phyloP scores from a whole-genome alignment of 176 grass and related monocot species.

The Oryza officinalis region DNA sequence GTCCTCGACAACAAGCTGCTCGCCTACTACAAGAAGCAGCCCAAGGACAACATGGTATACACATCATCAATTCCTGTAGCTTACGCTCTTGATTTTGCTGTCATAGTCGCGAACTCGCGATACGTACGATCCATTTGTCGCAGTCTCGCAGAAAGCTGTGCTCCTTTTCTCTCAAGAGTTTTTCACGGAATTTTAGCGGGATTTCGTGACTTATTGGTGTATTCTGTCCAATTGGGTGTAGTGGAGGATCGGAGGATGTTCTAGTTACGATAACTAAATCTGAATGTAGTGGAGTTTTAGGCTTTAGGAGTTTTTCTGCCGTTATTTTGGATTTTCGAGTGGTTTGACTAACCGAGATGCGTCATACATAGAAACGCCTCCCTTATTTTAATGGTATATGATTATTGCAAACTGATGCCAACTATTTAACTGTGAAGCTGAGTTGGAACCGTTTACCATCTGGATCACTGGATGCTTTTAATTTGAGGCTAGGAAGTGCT shows the following conservation, averaged over 20 bases:
- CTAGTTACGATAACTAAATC: neutral
- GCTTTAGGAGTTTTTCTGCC: neutral
- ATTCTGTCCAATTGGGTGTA: neutral
- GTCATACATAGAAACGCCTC: neutral
- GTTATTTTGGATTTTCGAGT: neutral
- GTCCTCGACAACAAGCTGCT: slow-evolving; percentile 66
- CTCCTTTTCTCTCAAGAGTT: neutral
- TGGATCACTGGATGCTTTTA: neutral
- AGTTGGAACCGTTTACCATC: slow-evolving; percentile 3
- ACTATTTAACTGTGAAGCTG: slow-evolving; percentile 21
- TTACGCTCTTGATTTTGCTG: neutral
- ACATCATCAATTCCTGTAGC: no score
- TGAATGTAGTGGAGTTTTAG: neutral
- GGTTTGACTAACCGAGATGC: slow-evolving; percentile 23
- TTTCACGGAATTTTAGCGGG: neutral
- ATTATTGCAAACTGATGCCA: slow-evolving; percentile 3
- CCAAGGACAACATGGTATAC: slow-evolving; percentile 72
- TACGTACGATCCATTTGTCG: slow-evolving; percentile 9
- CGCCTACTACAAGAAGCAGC: slow-evolving; percentile 89
- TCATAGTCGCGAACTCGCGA: neutral
- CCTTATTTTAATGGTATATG: neutral
- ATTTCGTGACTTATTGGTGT: neutral
- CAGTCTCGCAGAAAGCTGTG: neutral
- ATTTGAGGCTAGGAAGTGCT: neutral
- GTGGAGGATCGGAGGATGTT: slow-evolving; percentile 16